These are phyloP conservation scores for Xylaria curta DNA, from an alignment of 495 filamentous ascomycete species.

Conservation along the genomic window DNA sequence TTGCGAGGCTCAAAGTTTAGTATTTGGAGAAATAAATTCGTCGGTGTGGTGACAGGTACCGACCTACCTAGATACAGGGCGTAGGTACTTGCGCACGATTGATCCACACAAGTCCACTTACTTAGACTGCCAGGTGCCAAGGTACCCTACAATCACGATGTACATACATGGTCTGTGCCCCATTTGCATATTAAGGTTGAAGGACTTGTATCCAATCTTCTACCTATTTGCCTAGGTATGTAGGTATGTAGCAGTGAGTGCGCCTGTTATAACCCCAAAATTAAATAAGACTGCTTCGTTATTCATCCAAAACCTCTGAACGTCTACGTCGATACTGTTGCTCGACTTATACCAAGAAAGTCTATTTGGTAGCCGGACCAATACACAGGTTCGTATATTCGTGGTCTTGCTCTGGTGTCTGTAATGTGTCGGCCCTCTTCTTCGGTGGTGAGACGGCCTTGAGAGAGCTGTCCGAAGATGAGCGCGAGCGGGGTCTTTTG, in stretches of 20 bases:
- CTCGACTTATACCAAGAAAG: not conserved
- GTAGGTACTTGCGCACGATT: not conserved
- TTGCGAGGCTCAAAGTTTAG: not conserved
- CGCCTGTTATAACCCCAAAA: too few relatives aligned
- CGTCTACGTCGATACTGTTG: not conserved
- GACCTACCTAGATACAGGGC: not conserved
- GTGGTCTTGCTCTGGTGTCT: not conserved
- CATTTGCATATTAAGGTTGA: not conserved
- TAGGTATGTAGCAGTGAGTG: too few relatives aligned
- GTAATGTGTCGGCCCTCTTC: not conserved
- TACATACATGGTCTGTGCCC: not conserved
- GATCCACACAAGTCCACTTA: not conserved
- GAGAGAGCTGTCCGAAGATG: not conserved
- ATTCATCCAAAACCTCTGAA: not conserved
- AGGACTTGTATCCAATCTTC: too few relatives aligned
- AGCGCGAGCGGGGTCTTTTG: not conserved
- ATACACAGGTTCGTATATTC: not conserved
- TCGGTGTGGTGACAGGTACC: slow-evolving; percentile 20
- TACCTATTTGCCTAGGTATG: too few relatives aligned
- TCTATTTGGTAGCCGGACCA: not conserved
- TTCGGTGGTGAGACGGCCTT: not conserved
- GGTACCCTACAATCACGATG: too few relatives aligned
- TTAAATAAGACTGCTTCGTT: too few relatives aligned
- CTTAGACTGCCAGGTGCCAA: not conserved
- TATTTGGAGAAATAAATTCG: slow-evolving; percentile 29